A percentile compares a stretch with the other conserved stretches of the same genome.
These are phyloP conservation scores for Bryoglossum gracile DNA, from an alignment of 495 filamentous ascomycete species.

Conservation along the genomic window DNA sequence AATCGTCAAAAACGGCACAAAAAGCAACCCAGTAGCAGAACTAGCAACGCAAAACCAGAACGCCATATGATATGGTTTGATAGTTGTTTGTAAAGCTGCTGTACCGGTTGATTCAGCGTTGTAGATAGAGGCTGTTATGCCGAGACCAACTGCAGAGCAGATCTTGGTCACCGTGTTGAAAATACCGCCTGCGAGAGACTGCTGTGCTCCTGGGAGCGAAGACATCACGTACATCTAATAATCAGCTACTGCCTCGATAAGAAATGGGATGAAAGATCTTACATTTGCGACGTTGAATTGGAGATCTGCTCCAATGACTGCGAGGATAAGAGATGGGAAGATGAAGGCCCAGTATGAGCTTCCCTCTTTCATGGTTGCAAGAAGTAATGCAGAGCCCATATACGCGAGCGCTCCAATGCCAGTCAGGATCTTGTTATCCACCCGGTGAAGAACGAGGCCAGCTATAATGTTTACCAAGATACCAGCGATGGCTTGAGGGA, in stretches of 20 bases:
- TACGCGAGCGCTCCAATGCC: constrained; percentile 39
- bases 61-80: constrained; percentile 37
- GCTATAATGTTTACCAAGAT: constrained; percentile 43
- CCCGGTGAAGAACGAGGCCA: constrained; percentile 39
- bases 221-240: constrained; percentile 49
- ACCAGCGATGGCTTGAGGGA: constrained; percentile 48
- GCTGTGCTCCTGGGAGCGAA: constrained; percentile 45
- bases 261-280: constrained; percentile 13
- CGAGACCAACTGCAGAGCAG: constrained; percentile 44
- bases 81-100: constrained; percentile 29
- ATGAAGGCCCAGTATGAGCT: constrained; percentile 50
- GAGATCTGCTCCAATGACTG: constrained; percentile 50
- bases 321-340: constrained; percentile 46
- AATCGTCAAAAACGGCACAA: constrained; percentile 37
- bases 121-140: constrained; percentile 43
- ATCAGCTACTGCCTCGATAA: constrained; percentile 17
- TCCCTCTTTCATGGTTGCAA: constrained; percentile 29
- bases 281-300: constrained; percentile 58
- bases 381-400: constrained; percentile 37
- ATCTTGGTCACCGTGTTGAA: constrained; percentile 51
- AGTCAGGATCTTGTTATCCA: constrained; percentile 44
- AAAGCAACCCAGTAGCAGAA: constrained; percentile 34
- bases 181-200: constrained; percentile 50
- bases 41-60: constrained; percentile 52
- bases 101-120: constrained; percentile 29